Conservation (phyloP, 1,284 basidiomycete species). For the Microbotryum scabiosae region DNA sequence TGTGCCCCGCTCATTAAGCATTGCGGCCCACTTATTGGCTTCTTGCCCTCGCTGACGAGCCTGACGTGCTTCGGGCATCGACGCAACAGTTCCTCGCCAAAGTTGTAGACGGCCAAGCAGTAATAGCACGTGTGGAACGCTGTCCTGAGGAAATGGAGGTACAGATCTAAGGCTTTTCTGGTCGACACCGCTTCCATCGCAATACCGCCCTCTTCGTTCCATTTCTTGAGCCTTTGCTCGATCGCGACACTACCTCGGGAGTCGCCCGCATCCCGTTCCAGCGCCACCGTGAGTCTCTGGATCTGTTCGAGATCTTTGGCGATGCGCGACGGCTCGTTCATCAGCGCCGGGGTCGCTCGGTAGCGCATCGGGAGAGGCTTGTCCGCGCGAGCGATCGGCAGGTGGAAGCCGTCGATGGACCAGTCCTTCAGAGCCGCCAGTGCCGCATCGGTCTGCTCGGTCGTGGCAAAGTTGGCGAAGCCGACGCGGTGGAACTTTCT, state of each 20-base stretch:
- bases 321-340: constrained; percentile 66
- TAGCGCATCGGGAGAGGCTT: constrained; percentile 68
- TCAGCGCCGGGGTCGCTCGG: constrained; percentile 68
- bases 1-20: neutral
- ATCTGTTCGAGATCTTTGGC: constrained; percentile 66
- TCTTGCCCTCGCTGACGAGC: constrained; percentile 35
- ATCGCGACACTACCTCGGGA: constrained; percentile 38
- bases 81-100: constrained; percentile 83
- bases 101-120: constrained; percentile 81
- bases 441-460: constrained; percentile 53
- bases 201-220: constrained; percentile 31
- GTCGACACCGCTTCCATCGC: constrained; percentile 41
- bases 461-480: constrained; percentile 76
- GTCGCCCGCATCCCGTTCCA: constrained; percentile 59
- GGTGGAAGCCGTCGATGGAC: constrained; percentile 61
- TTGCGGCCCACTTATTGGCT: constrained; percentile 31
- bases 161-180: constrained; percentile 69
- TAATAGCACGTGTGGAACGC: constrained; percentile 91
- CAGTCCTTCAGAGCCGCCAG: constrained; percentile 1
- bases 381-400: constrained; percentile 74
- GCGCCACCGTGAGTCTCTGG: constrained; percentile 56
- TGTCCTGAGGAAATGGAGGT: constrained; percentile 70
- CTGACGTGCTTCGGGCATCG: constrained; percentile 86
- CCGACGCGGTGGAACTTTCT: constrained; percentile 84
- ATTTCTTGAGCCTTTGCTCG: constrained; percentile 30